phyloP scores from a whole-genome alignment of 228 moss, liverwort and hornwort genomes.

The Sphagnum fallax region DNA sequence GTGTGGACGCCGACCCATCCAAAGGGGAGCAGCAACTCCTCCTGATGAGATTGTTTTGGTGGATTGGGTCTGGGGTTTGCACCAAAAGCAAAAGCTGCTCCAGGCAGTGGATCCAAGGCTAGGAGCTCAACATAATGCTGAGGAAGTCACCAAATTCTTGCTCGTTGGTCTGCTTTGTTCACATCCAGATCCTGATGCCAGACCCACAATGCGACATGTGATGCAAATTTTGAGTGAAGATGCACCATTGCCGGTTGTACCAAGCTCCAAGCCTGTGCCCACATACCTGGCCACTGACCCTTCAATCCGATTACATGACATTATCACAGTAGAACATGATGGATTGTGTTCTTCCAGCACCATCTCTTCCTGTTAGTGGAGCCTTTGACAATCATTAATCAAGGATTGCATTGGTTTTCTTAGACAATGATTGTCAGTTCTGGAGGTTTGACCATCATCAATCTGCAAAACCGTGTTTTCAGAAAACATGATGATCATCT shows the following conservation, averaged over 20 bases:
- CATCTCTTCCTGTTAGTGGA: background rate
- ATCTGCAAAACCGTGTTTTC: too few species aligned
- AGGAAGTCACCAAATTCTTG: constrained; percentile 13
- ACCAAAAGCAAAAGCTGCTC: constrained; percentile 2
- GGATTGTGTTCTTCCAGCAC: background rate
- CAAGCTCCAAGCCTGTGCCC: constrained; percentile 15
- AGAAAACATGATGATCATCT: too few species aligned
- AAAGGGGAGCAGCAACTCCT: constrained; percentile 3
- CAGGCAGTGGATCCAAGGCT: constrained; percentile 18
- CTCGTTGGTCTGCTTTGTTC: constrained; percentile 21
- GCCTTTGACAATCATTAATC: too few species aligned
- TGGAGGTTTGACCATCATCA: too few species aligned
- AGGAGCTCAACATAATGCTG: background rate
- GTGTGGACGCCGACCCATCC: constrained; percentile 23
- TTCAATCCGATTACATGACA: background rate
- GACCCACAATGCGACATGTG: constrained; percentile 18
- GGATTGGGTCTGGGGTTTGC: constrained; percentile 33
- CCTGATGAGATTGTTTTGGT: constrained; percentile 18
- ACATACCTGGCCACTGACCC: constrained; percentile 2
- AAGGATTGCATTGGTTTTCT: too few species aligned
- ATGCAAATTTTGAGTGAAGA: constrained; percentile 16
- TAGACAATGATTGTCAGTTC: too few species aligned
- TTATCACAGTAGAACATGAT: constrained; percentile 2
- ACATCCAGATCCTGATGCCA: constrained; percentile 11
- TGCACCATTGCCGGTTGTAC: constrained; percentile 9